phyloP scores from a whole-genome alignment of 805 yeast genomes.

The Pichia eremophila region DNA sequence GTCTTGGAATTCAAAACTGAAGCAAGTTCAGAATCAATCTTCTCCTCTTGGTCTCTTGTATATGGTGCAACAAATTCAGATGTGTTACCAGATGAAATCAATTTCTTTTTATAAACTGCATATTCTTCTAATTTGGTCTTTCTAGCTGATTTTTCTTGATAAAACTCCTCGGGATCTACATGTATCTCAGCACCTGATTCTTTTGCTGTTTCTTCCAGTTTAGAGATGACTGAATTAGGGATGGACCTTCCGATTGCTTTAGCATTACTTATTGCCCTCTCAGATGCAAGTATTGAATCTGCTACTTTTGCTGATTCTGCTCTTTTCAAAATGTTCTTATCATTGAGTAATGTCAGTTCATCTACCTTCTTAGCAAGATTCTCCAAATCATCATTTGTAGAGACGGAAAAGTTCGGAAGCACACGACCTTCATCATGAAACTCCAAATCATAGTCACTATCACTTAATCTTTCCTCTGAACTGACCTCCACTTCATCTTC shows the following conservation, averaged over 20 bases:
- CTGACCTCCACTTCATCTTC: conserved; percentile 21
- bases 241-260: conserved; percentile 29
- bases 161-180: conserved; percentile 35
- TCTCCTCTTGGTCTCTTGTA: conserved; percentile 59
- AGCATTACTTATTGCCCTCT: conserved; percentile 52
- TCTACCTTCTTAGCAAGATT: conserved; percentile 12
- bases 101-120: conserved; percentile 47
- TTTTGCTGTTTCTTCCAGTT: conserved; percentile 24
- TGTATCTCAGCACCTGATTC: conserved; percentile 35
- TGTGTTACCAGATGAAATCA: conserved; percentile 39
- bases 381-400: conserved; percentile 3
- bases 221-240: conserved; percentile 23
- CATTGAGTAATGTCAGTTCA: conserved; percentile 16
- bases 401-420: conserved; percentile 44
- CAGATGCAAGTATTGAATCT: conserved; percentile 49
- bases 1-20: conserved; percentile 43
- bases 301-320: conserved; percentile 39
- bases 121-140: conserved; percentile 47
- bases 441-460: conserved; percentile 50
- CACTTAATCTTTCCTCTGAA: conserved; percentile 55
- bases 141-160: conserved; percentile 40
- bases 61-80: conserved; percentile 42
- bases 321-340: conserved; percentile 31
- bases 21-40: conserved; percentile 52
- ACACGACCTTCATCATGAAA: conserved; percentile 52